Conservation (phyloP, 352 stramenopile genomes). For the Phytophthora ramorum region DNA sequence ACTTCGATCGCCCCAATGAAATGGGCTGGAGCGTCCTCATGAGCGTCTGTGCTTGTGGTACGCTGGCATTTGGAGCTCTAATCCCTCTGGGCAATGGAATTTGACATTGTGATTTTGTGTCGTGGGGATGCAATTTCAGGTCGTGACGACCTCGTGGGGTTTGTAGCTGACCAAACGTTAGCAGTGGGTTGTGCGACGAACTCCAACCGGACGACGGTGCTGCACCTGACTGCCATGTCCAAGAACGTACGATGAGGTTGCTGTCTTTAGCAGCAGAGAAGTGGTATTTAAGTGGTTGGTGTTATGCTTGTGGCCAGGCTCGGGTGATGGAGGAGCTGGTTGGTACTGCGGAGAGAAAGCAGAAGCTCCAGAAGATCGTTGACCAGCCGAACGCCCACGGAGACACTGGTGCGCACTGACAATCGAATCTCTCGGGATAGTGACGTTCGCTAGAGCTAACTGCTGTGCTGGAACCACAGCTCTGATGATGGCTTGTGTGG, state of each 20-base stretch:
- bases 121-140: conserved; percentile 35
- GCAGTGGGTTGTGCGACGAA: conserved; percentile 65
- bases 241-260: conserved; percentile 53
- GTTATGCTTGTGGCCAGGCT: conserved; percentile 34
- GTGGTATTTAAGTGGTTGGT: neutral
- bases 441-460: neutral
- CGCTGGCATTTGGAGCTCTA: conserved; percentile 1
- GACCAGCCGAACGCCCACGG: conserved; percentile 74
- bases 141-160: conserved; percentile 65
- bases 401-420: conserved; percentile 67
- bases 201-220: conserved; percentile 73
- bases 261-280: neutral
- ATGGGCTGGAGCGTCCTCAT: conserved; percentile 86
- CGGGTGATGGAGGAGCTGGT: conserved; percentile 66
- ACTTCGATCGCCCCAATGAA: conserved; percentile 65
- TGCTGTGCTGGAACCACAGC: conserved; percentile 36
- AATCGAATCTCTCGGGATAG: neutral
- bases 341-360: conserved; percentile 46
- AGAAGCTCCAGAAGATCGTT: conserved; percentile 57
- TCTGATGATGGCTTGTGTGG: conserved; percentile 88
- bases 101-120: conserved; percentile 5
- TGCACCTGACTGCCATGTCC: conserved; percentile 83
- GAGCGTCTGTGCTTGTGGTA: conserved; percentile 78
- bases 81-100: neutral
- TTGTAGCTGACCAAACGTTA: conserved; percentile 60